phyloP scores from a whole-genome alignment of 495 filamentous ascomycete genomes.

The Daldinia childiae region DNA sequence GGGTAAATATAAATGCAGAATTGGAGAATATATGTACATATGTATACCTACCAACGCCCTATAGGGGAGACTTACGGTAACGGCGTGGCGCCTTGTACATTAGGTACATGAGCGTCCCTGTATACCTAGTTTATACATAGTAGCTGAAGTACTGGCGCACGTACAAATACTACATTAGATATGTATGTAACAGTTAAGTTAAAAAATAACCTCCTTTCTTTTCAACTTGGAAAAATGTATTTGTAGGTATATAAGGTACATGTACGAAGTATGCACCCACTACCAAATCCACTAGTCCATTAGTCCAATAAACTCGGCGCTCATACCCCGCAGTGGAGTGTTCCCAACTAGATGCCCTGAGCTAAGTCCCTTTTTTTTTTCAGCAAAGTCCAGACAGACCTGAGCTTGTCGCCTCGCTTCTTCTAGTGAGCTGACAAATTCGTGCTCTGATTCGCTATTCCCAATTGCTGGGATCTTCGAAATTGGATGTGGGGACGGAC shows the following conservation, averaged over 20 bases:
- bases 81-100: background rate
- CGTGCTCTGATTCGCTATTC: constrained; percentile 15
- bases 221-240: too few relatives aligned
- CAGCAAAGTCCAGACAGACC: background rate
- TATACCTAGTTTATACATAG: background rate
- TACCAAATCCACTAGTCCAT: too few relatives aligned
- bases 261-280: too few relatives aligned
- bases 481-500: constrained; percentile 36
- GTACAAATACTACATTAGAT: too few relatives aligned
- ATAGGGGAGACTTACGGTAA: background rate
- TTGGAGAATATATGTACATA: too few relatives aligned
- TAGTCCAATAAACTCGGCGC: background rate
- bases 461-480: constrained; percentile 1
- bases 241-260: too few relatives aligned
- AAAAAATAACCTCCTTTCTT: too few relatives aligned
- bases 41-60: background rate
- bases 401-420: background rate
- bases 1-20: too few relatives aligned
- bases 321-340: background rate
- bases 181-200: too few relatives aligned
- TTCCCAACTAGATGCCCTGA: background rate
- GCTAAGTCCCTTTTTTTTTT: background rate
- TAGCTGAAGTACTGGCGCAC: too few relatives aligned
- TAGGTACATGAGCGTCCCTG: background rate
- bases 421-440: constrained; percentile 1